Conservation (phyloP, 805 yeast genomes). For the Soucietia sequanensis region DNA sequence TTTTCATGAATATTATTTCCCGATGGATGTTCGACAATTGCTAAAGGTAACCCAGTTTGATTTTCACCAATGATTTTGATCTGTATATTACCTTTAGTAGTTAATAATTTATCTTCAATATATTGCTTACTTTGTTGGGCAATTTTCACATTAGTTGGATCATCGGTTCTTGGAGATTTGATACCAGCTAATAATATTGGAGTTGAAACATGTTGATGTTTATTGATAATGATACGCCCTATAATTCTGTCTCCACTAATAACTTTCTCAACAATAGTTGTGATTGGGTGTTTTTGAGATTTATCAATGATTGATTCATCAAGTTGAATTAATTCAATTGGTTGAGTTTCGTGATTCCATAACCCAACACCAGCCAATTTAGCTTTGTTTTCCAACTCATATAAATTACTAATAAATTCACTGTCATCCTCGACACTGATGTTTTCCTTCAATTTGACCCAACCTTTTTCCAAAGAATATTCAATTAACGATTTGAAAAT, state of each 20-base stretch:
- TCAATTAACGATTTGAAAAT: slow-evolving; percentile 58
- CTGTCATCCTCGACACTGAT: slow-evolving; percentile 31
- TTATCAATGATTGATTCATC: slow-evolving; percentile 30
- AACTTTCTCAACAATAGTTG: slow-evolving; percentile 71
- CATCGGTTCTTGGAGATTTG: slow-evolving; percentile 66
- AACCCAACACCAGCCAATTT: slow-evolving; percentile 50
- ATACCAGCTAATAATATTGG: slow-evolving; percentile 73
- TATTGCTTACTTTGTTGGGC: slow-evolving; percentile 66
- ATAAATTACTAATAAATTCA: slow-evolving; percentile 38
- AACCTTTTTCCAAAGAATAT: slow-evolving; percentile 55
- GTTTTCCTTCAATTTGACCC: slow-evolving; percentile 60
- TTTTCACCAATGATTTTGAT: slow-evolving; percentile 59
- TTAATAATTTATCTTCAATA: slow-evolving; percentile 63
- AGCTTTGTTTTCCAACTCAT: slow-evolving; percentile 50
- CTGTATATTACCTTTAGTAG: slow-evolving; percentile 52
- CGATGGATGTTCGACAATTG: slow-evolving; percentile 63
- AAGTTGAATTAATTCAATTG: slow-evolving; percentile 20
- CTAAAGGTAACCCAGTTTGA: slow-evolving; percentile 61
- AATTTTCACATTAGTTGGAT: slow-evolving; percentile 43
- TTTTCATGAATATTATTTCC: slow-evolving; percentile 70
- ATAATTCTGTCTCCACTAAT: slow-evolving; percentile 77
- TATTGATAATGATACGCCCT: slow-evolving; percentile 51
- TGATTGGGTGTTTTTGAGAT: slow-evolving; percentile 42
- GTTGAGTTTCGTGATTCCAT: slow-evolving; percentile 38
- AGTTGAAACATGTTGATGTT: slow-evolving; percentile 52